A percentile compares a stretch with the other conserved stretches of the same genome.
Evolutionary conservation across 2,329 filamentous ascomycete genomes (phyloP).

Genomic region (Fusarium cyanostomum): DNA sequence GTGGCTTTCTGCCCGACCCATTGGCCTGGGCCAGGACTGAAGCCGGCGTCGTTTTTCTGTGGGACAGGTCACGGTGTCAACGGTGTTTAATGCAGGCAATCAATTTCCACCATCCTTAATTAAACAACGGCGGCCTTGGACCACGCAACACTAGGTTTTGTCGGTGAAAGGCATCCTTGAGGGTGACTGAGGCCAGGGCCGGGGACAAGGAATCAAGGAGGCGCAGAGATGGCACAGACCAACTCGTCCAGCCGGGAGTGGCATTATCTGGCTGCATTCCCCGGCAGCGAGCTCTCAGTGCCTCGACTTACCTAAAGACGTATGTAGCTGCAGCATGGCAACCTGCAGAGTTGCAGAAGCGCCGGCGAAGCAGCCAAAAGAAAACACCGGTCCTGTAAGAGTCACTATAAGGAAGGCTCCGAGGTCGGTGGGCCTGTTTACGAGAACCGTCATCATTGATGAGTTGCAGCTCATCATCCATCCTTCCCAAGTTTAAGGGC

Average conservation of each 20-base stretch:
- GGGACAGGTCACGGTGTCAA: constrained; percentile 7
- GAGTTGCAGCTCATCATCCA: constrained; percentile 15
- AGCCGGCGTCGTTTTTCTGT: constrained; percentile 3
- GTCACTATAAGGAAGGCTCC: constrained; percentile 11
- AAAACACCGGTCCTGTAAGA: constrained; percentile 6
- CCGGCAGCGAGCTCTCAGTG: constrained; percentile 1
- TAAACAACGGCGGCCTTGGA: background rate
- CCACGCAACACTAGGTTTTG: constrained; percentile 7
- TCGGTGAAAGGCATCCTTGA: constrained; percentile 35
- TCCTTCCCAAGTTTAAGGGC: constrained; percentile 8
- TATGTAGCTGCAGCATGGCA: constrained; percentile 5
- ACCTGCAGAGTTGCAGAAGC: constrained; percentile 10
- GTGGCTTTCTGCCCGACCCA: constrained; percentile 31
- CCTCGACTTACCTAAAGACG: background rate
- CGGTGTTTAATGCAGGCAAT: background rate
- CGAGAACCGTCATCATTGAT: constrained; percentile 3
- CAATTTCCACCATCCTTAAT: constrained; percentile 23
- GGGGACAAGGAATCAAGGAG: constrained; percentile 13
- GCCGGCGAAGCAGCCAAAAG: constrained; percentile 12
- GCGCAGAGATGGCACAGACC: constrained; percentile 20
- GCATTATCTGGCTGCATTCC: constrained; percentile 18
- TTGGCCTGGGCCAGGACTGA: constrained; percentile 30
- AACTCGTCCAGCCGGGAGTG: constrained; percentile 13
- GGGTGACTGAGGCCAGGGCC: background rate
- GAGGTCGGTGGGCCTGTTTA: constrained; percentile 29